phyloP scores from a whole-genome alignment of 805 yeast genomes.

The Zygotorulaspora chibaensis region DNA sequence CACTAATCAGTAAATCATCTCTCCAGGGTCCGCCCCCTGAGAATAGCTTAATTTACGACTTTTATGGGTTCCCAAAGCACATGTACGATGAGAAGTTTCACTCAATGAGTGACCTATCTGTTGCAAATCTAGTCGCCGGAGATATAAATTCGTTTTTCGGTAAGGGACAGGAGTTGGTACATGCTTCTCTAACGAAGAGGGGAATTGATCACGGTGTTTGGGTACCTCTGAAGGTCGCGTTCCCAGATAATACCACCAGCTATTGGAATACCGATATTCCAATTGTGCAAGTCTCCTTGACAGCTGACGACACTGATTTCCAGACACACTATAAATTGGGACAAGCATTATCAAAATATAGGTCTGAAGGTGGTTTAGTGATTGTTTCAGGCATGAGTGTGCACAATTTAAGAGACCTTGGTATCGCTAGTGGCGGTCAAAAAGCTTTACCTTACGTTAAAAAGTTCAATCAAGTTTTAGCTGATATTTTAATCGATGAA shows the following conservation, averaged over 20 bases:
- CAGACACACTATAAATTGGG: slow-evolving; percentile 50
- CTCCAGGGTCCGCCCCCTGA: slow-evolving; percentile 27
- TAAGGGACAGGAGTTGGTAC: slow-evolving; percentile 29
- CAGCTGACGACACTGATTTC: slow-evolving; percentile 39
- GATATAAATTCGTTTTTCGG: slow-evolving; percentile 6
- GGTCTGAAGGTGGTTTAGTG: slow-evolving; percentile 50
- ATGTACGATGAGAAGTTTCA: slow-evolving; percentile 64
- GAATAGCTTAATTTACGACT: slow-evolving; percentile 66
- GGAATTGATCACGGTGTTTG: slow-evolving; percentile 83
- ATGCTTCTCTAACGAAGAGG: slow-evolving; percentile 41
- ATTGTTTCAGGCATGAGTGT: slow-evolving; percentile 77
- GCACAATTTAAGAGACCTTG: slow-evolving; percentile 48
- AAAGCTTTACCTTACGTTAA: slow-evolving; percentile 44
- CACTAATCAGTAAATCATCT: slow-evolving; percentile 19
- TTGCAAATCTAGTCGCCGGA: slow-evolving; percentile 36
- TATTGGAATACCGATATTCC: slow-evolving; percentile 36
- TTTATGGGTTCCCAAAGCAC: slow-evolving; percentile 63
- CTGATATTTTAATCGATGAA: slow-evolving; percentile 26
- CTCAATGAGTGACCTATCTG: slow-evolving; percentile 39
- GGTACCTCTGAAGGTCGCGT: slow-evolving; percentile 75
- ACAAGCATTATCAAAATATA: slow-evolving; percentile 44
- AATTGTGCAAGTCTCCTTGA: slow-evolving; percentile 40
- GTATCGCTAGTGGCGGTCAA: slow-evolving; percentile 9
- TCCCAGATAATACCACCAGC: slow-evolving; percentile 35
- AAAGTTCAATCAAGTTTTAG: slow-evolving; percentile 48